Evolutionary conservation across 345 rosid genomes (phyloP), one percentile per base, ranked within the genome.

Genomic region (Populus euphratica): DNA sequence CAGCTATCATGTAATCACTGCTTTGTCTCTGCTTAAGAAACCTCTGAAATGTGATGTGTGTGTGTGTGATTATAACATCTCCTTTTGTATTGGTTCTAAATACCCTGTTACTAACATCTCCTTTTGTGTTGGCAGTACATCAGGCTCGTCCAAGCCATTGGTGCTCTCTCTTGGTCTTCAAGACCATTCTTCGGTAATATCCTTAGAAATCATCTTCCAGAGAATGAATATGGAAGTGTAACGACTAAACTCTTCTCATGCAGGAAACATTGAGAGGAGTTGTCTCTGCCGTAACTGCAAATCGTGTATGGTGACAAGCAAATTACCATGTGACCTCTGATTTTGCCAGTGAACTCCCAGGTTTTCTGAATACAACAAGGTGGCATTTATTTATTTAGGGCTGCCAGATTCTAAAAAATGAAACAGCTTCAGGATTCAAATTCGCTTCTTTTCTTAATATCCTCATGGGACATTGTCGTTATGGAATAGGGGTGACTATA

Each of bases 81-180:
- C 50, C 17, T 44, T 41, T 41, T 44, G 50, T 44, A 11, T 44
- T 13, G 50, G 14, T 61, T 73, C 9, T 29, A 59, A 23, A 12
- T 33, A 35, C 49, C 43, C 27, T 25, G 21, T 61, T 61, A 33
- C 61, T 63, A 68, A 31, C 31, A 1, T 56, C 9, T 18, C 47
- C 21, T 50, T 41, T 41, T 69, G 65, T 77, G 74, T 80, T 68
- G 38, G 79, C 90, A 90, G 93, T 81, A 75, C 81, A 70, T 80
- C 82, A 44, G 93, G 86, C 49, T 85, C 89, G 64, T 86, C 97
- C 33, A 86, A 63, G 90, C 86, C 96, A 14, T 81, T 95, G 84
- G 86, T 95, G 77, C 89, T 95, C 23, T 86, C 98, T 49, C 97
- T 95, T 23, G 98, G 99, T 74, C 98, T 95, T 49, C 93, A 86